Conservation (phyloP, 139 green algal species). For the Chlorella sp. region DNA sequence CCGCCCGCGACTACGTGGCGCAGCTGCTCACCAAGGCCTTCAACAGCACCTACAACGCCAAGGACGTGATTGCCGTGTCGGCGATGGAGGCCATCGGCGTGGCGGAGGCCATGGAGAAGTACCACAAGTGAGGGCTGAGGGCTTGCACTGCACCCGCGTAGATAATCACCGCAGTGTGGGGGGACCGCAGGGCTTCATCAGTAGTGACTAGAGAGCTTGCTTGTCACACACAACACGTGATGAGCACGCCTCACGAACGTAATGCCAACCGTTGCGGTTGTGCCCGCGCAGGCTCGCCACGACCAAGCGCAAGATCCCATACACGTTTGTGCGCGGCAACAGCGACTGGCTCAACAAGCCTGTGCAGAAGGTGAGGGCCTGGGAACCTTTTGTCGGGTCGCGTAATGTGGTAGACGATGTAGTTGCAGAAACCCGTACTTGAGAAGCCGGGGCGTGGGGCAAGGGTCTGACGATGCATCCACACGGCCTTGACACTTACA, state of each 20-base stretch:
- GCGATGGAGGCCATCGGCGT: conserved; percentile 51
- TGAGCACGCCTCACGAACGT: too few relatives aligned
- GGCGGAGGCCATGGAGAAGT: conserved; percentile 31
- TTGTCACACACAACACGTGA: too few relatives aligned
- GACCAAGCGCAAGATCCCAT: conserved; percentile 32
- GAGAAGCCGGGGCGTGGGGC: too few relatives aligned
- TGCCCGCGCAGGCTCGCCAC: too few relatives aligned
- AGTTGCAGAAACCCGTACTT: too few relatives aligned
- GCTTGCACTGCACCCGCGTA: too few relatives aligned
- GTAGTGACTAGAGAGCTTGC: too few relatives aligned
- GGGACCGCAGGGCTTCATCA: too few relatives aligned
- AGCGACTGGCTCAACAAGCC: conserved; percentile 41
- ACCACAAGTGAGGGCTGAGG: too few relatives aligned
- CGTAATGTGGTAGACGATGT: background rate
- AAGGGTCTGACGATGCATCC: background rate
- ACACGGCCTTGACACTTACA: background rate
- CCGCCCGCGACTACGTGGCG: conserved; percentile 43
- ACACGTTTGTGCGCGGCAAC: conserved; percentile 36
- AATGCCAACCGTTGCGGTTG: too few relatives aligned
- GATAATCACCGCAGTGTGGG: too few relatives aligned
- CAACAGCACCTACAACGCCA: background rate
- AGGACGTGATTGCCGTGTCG: conserved; percentile 40
- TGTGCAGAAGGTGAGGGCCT: conserved; percentile 18
- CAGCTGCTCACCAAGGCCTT: conserved; percentile 31
- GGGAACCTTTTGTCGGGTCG: background rate